phyloP scores from a whole-genome alignment of 176 grass and related monocot species.

The Lolium perenne region DNA sequence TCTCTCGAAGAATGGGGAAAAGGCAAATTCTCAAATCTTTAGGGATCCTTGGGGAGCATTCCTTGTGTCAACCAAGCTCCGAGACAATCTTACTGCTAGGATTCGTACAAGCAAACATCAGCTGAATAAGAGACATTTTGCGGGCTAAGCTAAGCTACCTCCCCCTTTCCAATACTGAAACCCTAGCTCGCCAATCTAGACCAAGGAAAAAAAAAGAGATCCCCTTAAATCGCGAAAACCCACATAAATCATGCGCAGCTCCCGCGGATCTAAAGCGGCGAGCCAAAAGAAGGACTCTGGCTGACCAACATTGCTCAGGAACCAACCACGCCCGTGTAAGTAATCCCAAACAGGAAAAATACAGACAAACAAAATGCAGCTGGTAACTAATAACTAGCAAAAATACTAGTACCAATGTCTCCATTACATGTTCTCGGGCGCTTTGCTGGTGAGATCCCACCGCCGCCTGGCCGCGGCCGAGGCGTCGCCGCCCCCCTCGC shows the following conservation, averaged over 20 bases:
- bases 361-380: conserved; percentile 25
- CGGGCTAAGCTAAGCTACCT: conserved; percentile 17
- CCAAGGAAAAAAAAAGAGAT: background rate
- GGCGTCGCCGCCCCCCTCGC: conserved; percentile 45
- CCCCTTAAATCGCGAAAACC: background rate
- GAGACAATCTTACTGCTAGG: too few species aligned
- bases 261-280: conserved; percentile 29
- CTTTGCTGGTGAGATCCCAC: conserved; percentile 59
- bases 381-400: background rate
- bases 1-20: background rate
- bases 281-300: background rate
- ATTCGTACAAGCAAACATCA: background rate
- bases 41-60: background rate
- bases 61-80: background rate
- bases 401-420: background rate
- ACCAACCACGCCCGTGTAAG: background rate
- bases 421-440: conserved; percentile 51
- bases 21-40: background rate
- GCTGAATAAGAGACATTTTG: background rate
- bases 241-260: background rate
- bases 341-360: background rate
- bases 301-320: conserved; percentile 27
- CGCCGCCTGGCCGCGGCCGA: conserved; percentile 47
- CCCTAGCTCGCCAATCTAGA: conserved; percentile 37
- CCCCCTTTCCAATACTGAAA: conserved; percentile 33